phyloP scores from a whole-genome alignment of 495 filamentous ascomycete species.

The Astrothelium macrocarpum region DNA sequence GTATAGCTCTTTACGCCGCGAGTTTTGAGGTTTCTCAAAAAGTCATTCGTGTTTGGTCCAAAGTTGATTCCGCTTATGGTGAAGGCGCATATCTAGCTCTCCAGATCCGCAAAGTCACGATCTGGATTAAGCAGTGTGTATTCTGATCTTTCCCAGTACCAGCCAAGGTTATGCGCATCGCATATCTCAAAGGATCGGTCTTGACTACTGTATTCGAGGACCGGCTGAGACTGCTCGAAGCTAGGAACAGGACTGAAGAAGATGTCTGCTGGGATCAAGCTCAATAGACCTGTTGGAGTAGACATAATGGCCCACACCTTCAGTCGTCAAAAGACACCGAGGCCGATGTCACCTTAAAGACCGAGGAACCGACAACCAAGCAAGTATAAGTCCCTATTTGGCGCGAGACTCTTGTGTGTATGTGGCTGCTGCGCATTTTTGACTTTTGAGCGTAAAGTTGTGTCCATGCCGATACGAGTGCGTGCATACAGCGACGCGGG shows the following conservation, averaged over 20 bases:
- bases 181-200: neutral
- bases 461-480: neutral
- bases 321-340: neutral
- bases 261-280: neutral
- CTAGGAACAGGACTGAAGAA: neutral
- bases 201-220: neutral
- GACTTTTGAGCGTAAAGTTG: neutral
- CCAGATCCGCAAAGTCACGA: neutral
- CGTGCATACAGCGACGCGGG: neutral
- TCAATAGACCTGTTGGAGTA: neutral
- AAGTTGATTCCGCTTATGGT: too few relatives aligned
- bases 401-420: neutral
- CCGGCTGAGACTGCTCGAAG: neutral
- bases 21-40: too few relatives aligned
- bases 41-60: too few relatives aligned
- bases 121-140: neutral
- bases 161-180: neutral
- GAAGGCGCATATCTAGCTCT: neutral
- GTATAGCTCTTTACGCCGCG: neutral
- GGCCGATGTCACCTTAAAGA: neutral
- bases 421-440: neutral
- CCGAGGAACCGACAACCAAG: neutral
- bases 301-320: neutral
- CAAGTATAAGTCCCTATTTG: neutral
- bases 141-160: neutral